Evolutionary conservation across 495 filamentous ascomycete species (phyloP), one percentile per base, ranked within the genome.

Genomic region (Daldinia decipiens): DNA sequence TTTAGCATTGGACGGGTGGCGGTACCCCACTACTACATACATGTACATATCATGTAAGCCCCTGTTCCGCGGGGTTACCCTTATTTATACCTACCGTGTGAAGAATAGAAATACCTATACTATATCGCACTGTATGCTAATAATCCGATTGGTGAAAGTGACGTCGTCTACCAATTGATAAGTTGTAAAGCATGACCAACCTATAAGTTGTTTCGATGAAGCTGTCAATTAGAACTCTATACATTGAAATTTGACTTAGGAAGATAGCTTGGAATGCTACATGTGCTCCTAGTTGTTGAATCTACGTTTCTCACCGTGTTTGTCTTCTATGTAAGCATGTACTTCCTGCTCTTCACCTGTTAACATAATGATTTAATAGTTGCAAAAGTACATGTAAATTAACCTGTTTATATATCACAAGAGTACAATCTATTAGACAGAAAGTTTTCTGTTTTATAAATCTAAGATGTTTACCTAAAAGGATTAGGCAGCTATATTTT

Each of bases 1-100:
- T 13, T 21, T 62, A n/a, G 61, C 36, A 73, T 73, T 73, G 70
- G 70, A 51, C 53, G 55, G 61, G 59, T 63, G 65, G 70, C 52
- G 65, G 61, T 40, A 27, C 50, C 63, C 55, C 57, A 47, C 64
- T 60, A 47, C 64, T 60, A 11, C 3, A 0, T 27, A 38, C 36
- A n/a, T n/a, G n/a, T n/a, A n/a, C n/a, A n/a, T n/a, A n/a, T n/a
- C 7, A 54, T 8, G 12, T 9, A 21, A 56, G 53, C 17, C 12
- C 27, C n/a, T 19, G 29, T 57, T 24, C 31, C 19, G 43, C 43
- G 43, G 43, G 43, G 43, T 47, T 47, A 47, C 43, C 43, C 40
- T 45, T 45, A 43, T 43, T 43, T 43, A 43, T 19, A 8, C 1
- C 0, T 9, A 17, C 53, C 53, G 53, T 56, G 3, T 15, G 12